Percentiles rank a stretch among this genome's conserved stretches.
Evolutionary conservation across 805 yeast genomes (phyloP).

Genomic region (Groenewaldozyma tartarivorans): DNA sequence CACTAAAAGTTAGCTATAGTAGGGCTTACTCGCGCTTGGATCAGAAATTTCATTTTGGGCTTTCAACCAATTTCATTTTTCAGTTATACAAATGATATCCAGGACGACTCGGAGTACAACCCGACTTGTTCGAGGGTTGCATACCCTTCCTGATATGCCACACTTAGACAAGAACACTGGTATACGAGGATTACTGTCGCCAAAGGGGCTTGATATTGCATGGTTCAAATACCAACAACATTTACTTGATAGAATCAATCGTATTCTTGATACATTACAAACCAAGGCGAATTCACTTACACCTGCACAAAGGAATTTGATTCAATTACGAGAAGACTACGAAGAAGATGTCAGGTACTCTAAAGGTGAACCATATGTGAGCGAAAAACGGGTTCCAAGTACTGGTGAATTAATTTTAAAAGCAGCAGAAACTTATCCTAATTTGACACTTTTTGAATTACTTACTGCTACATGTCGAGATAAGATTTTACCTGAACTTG

Average conservation of each 20-base stretch:
- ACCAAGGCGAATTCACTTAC: slow-evolving; percentile 10
- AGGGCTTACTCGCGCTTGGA: too few relatives aligned
- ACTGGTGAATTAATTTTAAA: neutral
- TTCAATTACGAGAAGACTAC: slow-evolving; percentile 13
- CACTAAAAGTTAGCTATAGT: too few relatives aligned
- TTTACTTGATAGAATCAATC: slow-evolving; percentile 24
- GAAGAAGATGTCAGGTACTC: slow-evolving; percentile 1
- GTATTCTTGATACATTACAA: slow-evolving; percentile 3
- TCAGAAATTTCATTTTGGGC: too few relatives aligned
- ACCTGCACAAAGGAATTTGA: slow-evolving; percentile 6
- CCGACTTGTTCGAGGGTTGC: too few relatives aligned
- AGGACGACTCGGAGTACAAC: too few relatives aligned
- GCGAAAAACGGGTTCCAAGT: neutral
- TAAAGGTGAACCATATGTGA: neutral
- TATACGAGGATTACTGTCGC: slow-evolving; percentile 51
- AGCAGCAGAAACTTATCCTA: neutral
- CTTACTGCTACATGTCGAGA: neutral
- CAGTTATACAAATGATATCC: too few relatives aligned
- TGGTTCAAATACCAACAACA: slow-evolving; percentile 77
- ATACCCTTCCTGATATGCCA: slow-evolving; percentile 15
- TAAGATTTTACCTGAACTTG: slow-evolving; percentile 3
- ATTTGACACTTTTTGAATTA: neutral
- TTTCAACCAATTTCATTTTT: too few relatives aligned
- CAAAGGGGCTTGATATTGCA: slow-evolving; percentile 58
- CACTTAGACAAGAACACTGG: slow-evolving; percentile 12